phyloP scores from a whole-genome alignment of 371 early-diverging fungal species.

The Actinomortierella ambigua region DNA sequence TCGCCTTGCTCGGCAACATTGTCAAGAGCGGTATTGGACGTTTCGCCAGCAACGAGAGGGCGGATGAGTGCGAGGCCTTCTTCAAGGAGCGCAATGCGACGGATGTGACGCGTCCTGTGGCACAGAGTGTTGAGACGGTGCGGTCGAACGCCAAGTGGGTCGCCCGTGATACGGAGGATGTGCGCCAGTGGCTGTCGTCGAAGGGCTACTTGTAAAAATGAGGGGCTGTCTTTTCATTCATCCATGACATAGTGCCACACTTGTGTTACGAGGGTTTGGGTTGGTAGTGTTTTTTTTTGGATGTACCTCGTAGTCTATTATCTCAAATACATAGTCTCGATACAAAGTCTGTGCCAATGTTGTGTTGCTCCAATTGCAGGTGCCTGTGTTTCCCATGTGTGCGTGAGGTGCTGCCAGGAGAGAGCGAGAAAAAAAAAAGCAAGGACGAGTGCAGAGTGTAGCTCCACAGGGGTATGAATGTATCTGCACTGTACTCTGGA shows the following conservation, averaged over 20 bases:
- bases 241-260: constrained; percentile 1
- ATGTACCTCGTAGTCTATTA: no score
- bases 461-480: no score
- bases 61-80: constrained; percentile 75
- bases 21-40: constrained; percentile 73
- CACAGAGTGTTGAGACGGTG: constrained; percentile 88
- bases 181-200: constrained; percentile 70
- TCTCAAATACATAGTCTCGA: no score
- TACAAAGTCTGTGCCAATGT: no score
- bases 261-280: no score
- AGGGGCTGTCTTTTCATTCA: not conserved
- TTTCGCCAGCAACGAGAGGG: constrained; percentile 67
- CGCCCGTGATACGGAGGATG: constrained; percentile 70
- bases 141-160: constrained; percentile 82
- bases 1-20: constrained; percentile 77
- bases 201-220: constrained; percentile 37
- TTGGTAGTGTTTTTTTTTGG: no score
- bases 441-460: no score
- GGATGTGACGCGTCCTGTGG: constrained; percentile 73
- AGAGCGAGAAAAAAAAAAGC: no score
- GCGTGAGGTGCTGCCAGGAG: no score
- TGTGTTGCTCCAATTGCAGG: no score
- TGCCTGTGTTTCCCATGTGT: no score
- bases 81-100: constrained; percentile 77
- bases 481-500: no score